Evolutionary conservation across 352 stramenopile genomes (phyloP), one percentile per base, ranked within the genome.

Genomic region (Pilasporangium apinafurcum): DNA sequence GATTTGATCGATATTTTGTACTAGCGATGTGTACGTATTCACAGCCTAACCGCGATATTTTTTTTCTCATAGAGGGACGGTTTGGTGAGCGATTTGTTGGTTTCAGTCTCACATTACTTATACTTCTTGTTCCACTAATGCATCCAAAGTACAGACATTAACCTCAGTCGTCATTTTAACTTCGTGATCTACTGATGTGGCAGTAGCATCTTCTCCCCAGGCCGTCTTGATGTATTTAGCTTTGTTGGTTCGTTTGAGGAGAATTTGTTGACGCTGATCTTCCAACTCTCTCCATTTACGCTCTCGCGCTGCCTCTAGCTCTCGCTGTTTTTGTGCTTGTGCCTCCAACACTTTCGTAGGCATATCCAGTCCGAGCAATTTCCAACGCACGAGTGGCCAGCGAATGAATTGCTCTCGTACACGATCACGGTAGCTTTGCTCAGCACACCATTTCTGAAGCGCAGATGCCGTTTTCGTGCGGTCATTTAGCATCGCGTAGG

Each of bases 301-400:
- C 14, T 36, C 18, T 18, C 55, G 51, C 26, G 38, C 43, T 26
- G 59, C 53, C n/a, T 42, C 5, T 5, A 37, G 37, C 33, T 34
- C 32, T 30, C 28, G 36, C 22, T 44, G 42, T 16, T 64, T 53
- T 4, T 62, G 39, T 18, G 68, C 51, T 3, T 61, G 40, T 27
- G 57, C 52, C 3, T 55, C 51, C 10, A 59, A 38, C 5, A 86
- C 37, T 22, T 48, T 64, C 18, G 44, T 35, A 4, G 73, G 73
- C 20, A 71, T 31, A n/a, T 50, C 48, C 6, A 79, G 46, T 3
- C 69, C 75, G 8, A 86, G 61, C 9, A 86, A 33, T 28, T 75
- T 82, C 73, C 73, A 86, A 26, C 73, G 44, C 24, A 68, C 65
- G n/a, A 79, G 42, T 9, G 73, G 70, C 73, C 73, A 86, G 5